Conservation (phyloP, 495 filamentous ascomycete genomes). For the Amorphotheca resinae region DNA sequence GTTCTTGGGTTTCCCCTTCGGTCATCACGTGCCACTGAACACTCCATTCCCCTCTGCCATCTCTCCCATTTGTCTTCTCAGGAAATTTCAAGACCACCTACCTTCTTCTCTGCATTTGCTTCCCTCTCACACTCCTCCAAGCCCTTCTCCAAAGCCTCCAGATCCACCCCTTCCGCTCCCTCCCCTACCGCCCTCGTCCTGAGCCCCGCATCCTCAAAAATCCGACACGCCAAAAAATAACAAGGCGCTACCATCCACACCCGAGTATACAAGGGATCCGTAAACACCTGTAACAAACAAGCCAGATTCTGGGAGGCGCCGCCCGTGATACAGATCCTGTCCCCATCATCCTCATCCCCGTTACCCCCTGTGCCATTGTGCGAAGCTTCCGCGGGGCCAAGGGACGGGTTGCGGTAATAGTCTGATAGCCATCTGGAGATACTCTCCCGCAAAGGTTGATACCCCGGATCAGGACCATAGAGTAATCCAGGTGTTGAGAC, state of each 20-base stretch:
- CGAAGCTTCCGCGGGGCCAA: neutral
- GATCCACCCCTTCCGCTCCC: conserved; percentile 61
- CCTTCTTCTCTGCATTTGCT: too few relatives aligned
- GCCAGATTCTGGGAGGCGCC: conserved; percentile 69
- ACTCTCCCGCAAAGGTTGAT: conserved; percentile 46
- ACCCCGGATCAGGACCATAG: conserved; percentile 73
- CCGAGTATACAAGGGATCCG: conserved; percentile 63
- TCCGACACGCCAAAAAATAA: conserved; percentile 64
- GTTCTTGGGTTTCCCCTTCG: too few relatives aligned
- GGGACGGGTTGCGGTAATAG: conserved; percentile 41
- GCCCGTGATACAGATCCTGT: conserved; percentile 68
- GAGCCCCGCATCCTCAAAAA: conserved; percentile 72
- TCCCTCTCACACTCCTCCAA: conserved; percentile 13
- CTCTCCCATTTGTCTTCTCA: too few relatives aligned
- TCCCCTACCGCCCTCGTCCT: conserved; percentile 55
- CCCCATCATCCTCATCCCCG: conserved; percentile 20
- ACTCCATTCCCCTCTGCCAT: too few relatives aligned
- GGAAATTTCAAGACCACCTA: too few relatives aligned
- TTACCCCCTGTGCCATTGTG: neutral
- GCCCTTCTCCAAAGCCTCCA: conserved; percentile 37
- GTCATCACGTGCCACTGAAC: too few relatives aligned
- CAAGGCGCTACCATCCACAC: conserved; percentile 73
- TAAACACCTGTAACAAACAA: conserved; percentile 58
- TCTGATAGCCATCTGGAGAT: conserved; percentile 56
- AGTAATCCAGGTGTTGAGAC: conserved; percentile 45